Evolutionary conservation across 1,139 yeast species (phyloP).

Genomic region (Arxiozyma slooffiae): DNA sequence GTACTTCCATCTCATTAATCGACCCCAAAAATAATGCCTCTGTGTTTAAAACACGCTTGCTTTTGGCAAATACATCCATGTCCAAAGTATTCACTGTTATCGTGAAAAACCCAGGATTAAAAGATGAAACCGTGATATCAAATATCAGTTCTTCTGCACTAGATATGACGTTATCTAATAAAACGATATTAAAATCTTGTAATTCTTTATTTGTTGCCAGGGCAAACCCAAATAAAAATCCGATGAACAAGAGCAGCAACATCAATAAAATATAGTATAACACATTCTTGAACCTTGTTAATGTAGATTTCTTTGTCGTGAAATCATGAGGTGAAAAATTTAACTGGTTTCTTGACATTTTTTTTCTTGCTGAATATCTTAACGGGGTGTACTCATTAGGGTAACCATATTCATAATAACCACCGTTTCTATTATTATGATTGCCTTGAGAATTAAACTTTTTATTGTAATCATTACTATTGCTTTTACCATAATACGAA

Average conservation of each 20-base stretch:
- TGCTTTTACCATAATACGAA: not conserved
- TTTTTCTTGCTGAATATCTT: constrained; percentile 5
- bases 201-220: constrained; percentile 83
- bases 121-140: constrained; percentile 65
- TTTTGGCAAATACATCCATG: constrained; percentile 79
- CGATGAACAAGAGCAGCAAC: constrained; percentile 48
- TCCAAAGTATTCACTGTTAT: constrained; percentile 59
- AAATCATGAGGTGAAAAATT: constrained; percentile 56
- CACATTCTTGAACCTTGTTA: constrained; percentile 37
- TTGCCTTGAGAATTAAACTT: not conserved
- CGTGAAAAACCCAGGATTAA: constrained; percentile 78
- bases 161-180: constrained; percentile 62
- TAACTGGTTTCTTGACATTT: constrained; percentile 21
- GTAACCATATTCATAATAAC: constrained; percentile 1
- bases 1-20: constrained; percentile 55
- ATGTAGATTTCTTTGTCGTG: constrained; percentile 29
- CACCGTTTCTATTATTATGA: not conserved
- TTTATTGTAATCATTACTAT: not conserved
- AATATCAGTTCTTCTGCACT: constrained; percentile 80
- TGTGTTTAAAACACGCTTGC: constrained; percentile 33
- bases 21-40: constrained; percentile 75
- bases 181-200: constrained; percentile 49
- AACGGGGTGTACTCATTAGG: constrained; percentile 14
- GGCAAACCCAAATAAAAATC: constrained; percentile 73
- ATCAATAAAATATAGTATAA: constrained; percentile 50